A percentile compares a stretch with the other conserved stretches of the same genome.
Conservation (phyloP, 768 basidiomycete genomes). For the Kwoniella dejecticola region DNA sequence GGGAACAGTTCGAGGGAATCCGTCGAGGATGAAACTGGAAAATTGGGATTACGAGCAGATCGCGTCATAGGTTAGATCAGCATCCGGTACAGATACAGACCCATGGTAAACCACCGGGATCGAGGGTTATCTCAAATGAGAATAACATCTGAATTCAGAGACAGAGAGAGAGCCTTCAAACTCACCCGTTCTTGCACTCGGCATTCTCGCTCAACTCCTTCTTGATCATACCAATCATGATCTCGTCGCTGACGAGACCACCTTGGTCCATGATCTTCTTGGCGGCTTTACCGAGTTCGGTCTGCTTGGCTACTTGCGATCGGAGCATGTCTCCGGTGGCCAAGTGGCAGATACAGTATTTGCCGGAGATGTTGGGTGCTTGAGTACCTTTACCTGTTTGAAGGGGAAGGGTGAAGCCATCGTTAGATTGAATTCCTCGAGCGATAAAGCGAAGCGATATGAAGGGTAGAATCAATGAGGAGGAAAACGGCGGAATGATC, state of each 20-base stretch:
- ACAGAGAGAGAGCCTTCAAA: neutral
- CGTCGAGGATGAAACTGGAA: slow-evolving; percentile 93
- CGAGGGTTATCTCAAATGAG: too few species aligned
- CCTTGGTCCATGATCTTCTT: slow-evolving; percentile 98
- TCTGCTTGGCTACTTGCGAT: slow-evolving; percentile 85
- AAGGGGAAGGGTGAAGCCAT: neutral
- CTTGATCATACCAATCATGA: slow-evolving; percentile 97
- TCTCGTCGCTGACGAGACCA: slow-evolving; percentile 92
- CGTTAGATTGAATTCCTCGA: too few species aligned
- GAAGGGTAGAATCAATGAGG: neutral
- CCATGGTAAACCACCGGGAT: too few species aligned
- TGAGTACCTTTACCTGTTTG: slow-evolving; percentile 92
- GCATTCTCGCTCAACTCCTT: slow-evolving; percentile 91
- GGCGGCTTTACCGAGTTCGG: slow-evolving; percentile 81
- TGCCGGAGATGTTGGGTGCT: slow-evolving; percentile 85
- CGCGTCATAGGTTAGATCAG: slow-evolving; percentile 3
- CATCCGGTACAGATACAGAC: too few species aligned
- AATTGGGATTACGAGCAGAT: neutral
- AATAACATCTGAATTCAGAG: too few species aligned
- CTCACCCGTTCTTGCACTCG: slow-evolving; percentile 92
- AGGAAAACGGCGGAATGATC: too few species aligned
- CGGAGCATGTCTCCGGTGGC: slow-evolving; percentile 99
- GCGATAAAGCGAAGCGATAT: too few species aligned
- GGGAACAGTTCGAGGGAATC: slow-evolving; percentile 96
- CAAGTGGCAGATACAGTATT: slow-evolving; percentile 95